phyloP scores from a whole-genome alignment of 352 stramenopile species.

The Pythium vanterpoolii region DNA sequence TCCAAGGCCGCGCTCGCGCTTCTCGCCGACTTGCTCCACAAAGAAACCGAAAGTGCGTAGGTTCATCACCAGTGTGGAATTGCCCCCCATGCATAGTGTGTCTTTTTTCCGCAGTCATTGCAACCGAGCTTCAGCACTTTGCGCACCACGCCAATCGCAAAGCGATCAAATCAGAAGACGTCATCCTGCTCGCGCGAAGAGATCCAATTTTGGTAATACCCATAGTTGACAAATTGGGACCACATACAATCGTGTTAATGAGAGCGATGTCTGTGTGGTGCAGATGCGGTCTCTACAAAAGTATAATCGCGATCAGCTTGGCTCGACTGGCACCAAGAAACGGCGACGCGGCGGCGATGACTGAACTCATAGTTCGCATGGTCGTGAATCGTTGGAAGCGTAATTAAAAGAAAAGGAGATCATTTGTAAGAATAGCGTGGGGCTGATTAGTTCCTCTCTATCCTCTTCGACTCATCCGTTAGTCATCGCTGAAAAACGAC shows the following conservation, averaged over 20 bases:
- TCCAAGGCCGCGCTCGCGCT: conserved; percentile 69
- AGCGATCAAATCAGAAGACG: conserved; percentile 71
- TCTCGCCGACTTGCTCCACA: conserved; percentile 60
- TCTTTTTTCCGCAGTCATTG: conserved; percentile 40
- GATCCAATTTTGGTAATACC: conserved; percentile 42
- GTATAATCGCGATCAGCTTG: conserved; percentile 51
- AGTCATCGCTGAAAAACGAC: conserved; percentile 21
- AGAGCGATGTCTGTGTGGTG: background rate
- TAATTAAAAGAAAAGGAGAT: too few species aligned
- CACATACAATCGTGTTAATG: too few species aligned
- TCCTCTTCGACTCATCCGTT: background rate
- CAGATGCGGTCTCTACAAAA: conserved; percentile 55
- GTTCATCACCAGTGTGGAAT: background rate
- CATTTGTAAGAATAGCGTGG: too few species aligned
- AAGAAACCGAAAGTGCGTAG: conserved; percentile 54
- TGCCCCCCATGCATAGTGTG: background rate
- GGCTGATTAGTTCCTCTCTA: too few species aligned
- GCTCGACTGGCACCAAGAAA: conserved; percentile 21
- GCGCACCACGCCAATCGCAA: conserved; percentile 66
- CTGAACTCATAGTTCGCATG: background rate
- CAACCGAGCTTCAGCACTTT: conserved; percentile 75
- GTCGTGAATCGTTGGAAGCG: background rate
- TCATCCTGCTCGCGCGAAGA: conserved; percentile 62
- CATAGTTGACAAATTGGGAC: background rate
- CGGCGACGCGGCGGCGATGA: conserved; percentile 24